Base-by-base conservation (phyloP, 2,329 filamentous ascomycete species). In the Phyllosticta paracitricarpa region DNA sequence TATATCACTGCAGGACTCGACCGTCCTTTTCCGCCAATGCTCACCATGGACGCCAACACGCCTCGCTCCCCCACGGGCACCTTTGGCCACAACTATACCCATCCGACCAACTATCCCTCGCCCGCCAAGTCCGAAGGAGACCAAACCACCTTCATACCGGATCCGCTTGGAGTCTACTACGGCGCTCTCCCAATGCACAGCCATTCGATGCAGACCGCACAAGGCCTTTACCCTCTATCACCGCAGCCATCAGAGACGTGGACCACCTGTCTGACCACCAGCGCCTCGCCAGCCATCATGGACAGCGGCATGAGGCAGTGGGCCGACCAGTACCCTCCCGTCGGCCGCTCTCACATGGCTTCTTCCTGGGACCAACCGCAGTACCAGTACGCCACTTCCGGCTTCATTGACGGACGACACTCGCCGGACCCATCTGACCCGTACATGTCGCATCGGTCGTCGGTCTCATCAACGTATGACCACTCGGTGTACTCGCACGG, bases 401-500 rank as follows among this genome's bases (percentile, higher is more conserved):
- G 28, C n/a, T 51, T 55, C 8, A 52, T 28, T n/a, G 33, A 51
- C 14, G 22, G 30, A 25, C 24, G 48, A 33, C 52, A 59, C 24
- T 62, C 61, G 35, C 61, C 61, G 40, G 56, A 54, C 17, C 58
- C n/a, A 51, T 57, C 62, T 51, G 62, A 61, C 10, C 54, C 51
- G 25, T 19, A 33, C 12, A 57, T 61, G n/a, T 72, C 72, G 22
- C 71, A 72, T 26, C 68, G 71, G 19, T 73, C 72, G 2, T 73
- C 73, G 2, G 30, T 70, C 4, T 72, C 71, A 17, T 70, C 71
- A 22, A 65, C 66, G 48, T 66, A 70, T 35, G 70, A 68, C 28
- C 69, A 70, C 65, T 72, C 72, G 9, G 65, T 68, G 10, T 73
- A 70, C 61, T 73, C 73, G n/a, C 69, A 69, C 8, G 66, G 67